phyloP scores from a whole-genome alignment of 1,284 basidiomycete genomes.

The Naganishia sp. region DNA sequence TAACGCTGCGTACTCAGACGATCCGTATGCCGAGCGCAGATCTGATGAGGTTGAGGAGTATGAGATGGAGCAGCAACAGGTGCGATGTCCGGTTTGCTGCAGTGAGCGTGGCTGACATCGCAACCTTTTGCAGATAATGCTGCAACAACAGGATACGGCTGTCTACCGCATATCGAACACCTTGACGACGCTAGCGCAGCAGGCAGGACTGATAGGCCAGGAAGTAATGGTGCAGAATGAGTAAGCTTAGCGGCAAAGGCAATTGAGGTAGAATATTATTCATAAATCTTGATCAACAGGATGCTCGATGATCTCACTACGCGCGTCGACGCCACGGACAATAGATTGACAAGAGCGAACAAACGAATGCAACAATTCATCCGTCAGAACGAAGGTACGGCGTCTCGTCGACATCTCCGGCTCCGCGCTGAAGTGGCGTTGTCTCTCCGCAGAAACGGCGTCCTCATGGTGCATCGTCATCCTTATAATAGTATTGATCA shows the following conservation, averaged over 20 bases:
- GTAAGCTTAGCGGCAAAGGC: slow-evolving; percentile 56
- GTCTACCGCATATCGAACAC: slow-evolving; percentile 83
- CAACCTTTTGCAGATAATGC: slow-evolving; percentile 65
- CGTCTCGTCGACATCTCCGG: neutral
- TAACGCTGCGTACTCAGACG: neutral
- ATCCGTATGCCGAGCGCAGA: slow-evolving; percentile 5
- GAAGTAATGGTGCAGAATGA: slow-evolving; percentile 85
- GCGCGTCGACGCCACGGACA: slow-evolving; percentile 71
- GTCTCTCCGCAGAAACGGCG: slow-evolving; percentile 62
- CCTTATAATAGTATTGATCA: slow-evolving; percentile 59
- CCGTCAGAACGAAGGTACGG: slow-evolving; percentile 72
- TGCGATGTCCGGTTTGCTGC: neutral
- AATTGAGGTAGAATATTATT: neutral
- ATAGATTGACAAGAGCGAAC: slow-evolving; percentile 69
- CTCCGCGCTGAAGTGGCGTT: neutral
- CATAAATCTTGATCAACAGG: slow-evolving; percentile 53
- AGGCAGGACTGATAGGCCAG: slow-evolving; percentile 85
- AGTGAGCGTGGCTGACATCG: too few relatives aligned
- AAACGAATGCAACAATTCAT: slow-evolving; percentile 75
- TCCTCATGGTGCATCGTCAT: slow-evolving; percentile 69
- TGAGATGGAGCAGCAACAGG: slow-evolving; percentile 31
- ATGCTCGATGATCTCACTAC: slow-evolving; percentile 78
- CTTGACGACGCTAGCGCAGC: slow-evolving; percentile 73
- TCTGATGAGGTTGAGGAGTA: slow-evolving; percentile 23
- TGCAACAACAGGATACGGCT: slow-evolving; percentile 80